These are phyloP conservation scores for Colletotrichum euphorbiae DNA, from an alignment of 2,329 filamentous ascomycete genomes.

Conservation along the genomic window DNA sequence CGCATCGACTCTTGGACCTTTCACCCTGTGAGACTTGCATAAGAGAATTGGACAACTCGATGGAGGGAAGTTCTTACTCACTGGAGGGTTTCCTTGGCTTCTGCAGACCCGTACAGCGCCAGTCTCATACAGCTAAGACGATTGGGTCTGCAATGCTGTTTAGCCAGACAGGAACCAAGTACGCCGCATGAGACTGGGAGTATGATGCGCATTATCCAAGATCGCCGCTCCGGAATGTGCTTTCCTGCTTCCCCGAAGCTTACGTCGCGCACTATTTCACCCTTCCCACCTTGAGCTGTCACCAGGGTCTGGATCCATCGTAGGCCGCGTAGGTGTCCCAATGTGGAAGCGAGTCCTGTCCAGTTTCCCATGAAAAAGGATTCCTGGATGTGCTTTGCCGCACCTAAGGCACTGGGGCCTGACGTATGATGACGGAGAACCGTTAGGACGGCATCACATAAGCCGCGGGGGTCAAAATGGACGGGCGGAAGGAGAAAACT, in stretches of 20 bases:
- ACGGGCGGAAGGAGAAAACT: conserved; percentile 13
- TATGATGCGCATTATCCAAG: conserved; percentile 53
- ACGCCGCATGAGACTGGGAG: conserved; percentile 46
- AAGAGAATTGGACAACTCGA: conserved; percentile 40
- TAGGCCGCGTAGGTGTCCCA: conserved; percentile 38
- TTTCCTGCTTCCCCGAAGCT: conserved; percentile 54
- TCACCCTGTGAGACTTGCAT: conserved; percentile 41
- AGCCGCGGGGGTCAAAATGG: conserved; percentile 22
- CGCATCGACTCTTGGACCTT: conserved; percentile 38
- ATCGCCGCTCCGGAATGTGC: conserved; percentile 52
- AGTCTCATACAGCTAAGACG: conserved; percentile 22
- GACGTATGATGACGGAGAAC: conserved; percentile 40
- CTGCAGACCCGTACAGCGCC: conserved; percentile 10
- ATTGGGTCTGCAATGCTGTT: conserved; percentile 41
- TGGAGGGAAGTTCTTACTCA: conserved; percentile 34
- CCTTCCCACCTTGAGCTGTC: conserved; percentile 47
- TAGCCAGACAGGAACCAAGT: conserved; percentile 47
- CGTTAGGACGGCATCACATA: conserved; percentile 27
- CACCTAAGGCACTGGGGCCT: conserved; percentile 36
- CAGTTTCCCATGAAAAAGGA: conserved; percentile 26
- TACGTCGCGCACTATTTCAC: conserved; percentile 53
- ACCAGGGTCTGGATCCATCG: conserved; percentile 50
- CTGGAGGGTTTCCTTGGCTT: conserved; percentile 28
- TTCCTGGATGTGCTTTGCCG: conserved; percentile 12
- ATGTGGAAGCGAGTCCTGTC: conserved; percentile 30